phyloP scores from a whole-genome alignment of 2,329 filamentous ascomycete species.

The Monosporascus sp. region DNA sequence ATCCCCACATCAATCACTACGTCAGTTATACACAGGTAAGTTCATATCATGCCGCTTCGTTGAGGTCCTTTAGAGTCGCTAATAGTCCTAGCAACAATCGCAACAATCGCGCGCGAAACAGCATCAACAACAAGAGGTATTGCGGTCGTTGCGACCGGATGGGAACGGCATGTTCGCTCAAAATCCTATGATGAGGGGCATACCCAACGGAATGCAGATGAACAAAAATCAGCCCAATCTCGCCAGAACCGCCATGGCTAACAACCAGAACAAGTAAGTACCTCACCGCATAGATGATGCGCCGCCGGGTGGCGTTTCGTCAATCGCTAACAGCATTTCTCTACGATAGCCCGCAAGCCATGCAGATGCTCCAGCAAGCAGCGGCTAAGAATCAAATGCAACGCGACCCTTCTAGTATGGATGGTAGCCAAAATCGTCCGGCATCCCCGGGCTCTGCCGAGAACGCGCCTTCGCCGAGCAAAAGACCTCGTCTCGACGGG shows the following conservation, averaged over 20 bases:
- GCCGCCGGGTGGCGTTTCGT: not conserved
- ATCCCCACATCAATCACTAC: conserved; percentile 65
- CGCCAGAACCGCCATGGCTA: conserved; percentile 71
- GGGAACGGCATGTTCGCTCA: conserved; percentile 51
- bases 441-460: conserved; percentile 79
- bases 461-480: conserved; percentile 87
- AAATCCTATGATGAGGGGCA: conserved; percentile 61
- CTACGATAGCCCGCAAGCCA: conserved; percentile 53
- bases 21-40: conserved; percentile 77
- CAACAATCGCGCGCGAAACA: conserved; percentile 68
- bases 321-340: conserved; percentile 10
- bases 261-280: conserved; percentile 66
- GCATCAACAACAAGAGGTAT: conserved; percentile 69
- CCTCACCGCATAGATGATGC: not conserved
- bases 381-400: conserved; percentile 75
- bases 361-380: conserved; percentile 61
- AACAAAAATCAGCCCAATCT: conserved; percentile 56
- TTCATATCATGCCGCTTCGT: conserved; percentile 8
- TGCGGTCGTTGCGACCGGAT: conserved; percentile 65
- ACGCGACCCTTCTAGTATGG: conserved; percentile 79
- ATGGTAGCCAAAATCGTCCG: conserved; percentile 73
- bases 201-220: conserved; percentile 57
- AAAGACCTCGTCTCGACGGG: conserved; percentile 77
- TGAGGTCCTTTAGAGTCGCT: not conserved
- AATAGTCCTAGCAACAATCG: conserved; percentile 26